Evolutionary conservation across 2,329 filamentous ascomycete genomes (phyloP).

Genomic region (Metarhizium humberi): DNA sequence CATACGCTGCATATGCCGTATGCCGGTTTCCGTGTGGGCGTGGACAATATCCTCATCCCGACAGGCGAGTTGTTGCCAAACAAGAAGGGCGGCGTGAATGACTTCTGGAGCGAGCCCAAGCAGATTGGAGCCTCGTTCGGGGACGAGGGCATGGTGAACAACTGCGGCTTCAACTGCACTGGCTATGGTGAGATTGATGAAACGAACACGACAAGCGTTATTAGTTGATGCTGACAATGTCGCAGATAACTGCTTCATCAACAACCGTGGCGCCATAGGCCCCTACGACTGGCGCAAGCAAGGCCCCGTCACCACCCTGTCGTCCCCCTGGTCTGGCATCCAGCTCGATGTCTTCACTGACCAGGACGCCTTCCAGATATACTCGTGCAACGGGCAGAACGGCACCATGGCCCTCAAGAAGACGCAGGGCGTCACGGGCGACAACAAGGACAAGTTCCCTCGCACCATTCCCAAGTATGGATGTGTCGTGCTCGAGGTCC

Average conservation of each 20-base stretch:
- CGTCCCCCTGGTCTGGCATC: conserved; percentile 72
- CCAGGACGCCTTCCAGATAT: conserved; percentile 83
- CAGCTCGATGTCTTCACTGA: conserved; percentile 72
- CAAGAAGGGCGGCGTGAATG: conserved; percentile 57
- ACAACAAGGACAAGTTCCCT: conserved; percentile 39
- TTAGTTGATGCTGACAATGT: background rate
- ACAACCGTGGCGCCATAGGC: conserved; percentile 50
- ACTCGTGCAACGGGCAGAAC: conserved; percentile 71
- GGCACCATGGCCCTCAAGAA: conserved; percentile 60
- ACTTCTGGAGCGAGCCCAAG: conserved; percentile 78
- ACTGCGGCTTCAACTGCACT: conserved; percentile 74
- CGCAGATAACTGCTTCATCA: conserved; percentile 57
- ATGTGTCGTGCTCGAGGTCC: conserved; percentile 82
- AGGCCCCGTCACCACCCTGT: conserved; percentile 55
- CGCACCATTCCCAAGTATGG: conserved; percentile 65
- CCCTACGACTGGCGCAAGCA: conserved; percentile 54
- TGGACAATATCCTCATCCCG: conserved; percentile 64
- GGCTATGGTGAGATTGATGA: conserved; percentile 59
- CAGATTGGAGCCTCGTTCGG: conserved; percentile 63
- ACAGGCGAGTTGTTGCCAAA: conserved; percentile 69
- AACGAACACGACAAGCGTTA: background rate
- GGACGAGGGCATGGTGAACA: conserved; percentile 52
- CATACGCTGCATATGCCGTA: conserved; percentile 67
- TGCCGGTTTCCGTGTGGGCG: conserved; percentile 57
- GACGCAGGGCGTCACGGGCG: conserved; percentile 52